Base-by-base conservation (phyloP, 768 basidiomycete genomes). In the Mycena crocata region DNA sequence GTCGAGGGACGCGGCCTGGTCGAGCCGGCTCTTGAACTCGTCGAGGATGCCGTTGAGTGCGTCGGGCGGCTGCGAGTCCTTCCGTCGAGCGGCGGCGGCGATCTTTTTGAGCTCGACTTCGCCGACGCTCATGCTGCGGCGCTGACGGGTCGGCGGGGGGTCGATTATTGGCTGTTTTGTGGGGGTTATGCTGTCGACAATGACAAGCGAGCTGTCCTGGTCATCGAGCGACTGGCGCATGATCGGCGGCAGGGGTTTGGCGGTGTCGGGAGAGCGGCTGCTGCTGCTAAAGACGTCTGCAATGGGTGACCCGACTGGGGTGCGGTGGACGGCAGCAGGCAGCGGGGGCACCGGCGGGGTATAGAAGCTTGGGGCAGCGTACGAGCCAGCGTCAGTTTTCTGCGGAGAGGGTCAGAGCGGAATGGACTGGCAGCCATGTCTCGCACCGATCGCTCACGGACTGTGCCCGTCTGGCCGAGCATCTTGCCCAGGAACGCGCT, bases 401-500 rank as follows among this genome's bases (percentile, higher is more conserved):
- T 90, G 64, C 64, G 62, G 62, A 44, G 67, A 50, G n/a, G 70
- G 70, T 70, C 48, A 63, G 64, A 67, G 39, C 55, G 58, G 51
- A 54, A 34, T 56, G 60, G 70, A 60, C 58, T 51, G 67, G 61
- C 30, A 63, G 49, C 10, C 26, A 67, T 39, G 46, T 54, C 68
- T 77, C 85, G 75, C 78, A 93, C 92, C 58, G 89, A 89, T 78
- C 90, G 87, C 75, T 93, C 91, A 52, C 91, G 84, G 32, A 87
- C 83, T 34, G 85, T 85, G 51, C 80, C 83, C 55, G 69, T 57
- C 71, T 90, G 86, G 5, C 92, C 92, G 40, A 90, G 79, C 89
- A 95, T 90, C 78, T 90, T 93, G 3, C 92, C 92, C 68, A 91
- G 82, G 74, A 95, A 89, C 49, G 91, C 91, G 72, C 86, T 91